phyloP scores from a whole-genome alignment of 257 asterid species.

The Solanum lycopersicoides region DNA sequence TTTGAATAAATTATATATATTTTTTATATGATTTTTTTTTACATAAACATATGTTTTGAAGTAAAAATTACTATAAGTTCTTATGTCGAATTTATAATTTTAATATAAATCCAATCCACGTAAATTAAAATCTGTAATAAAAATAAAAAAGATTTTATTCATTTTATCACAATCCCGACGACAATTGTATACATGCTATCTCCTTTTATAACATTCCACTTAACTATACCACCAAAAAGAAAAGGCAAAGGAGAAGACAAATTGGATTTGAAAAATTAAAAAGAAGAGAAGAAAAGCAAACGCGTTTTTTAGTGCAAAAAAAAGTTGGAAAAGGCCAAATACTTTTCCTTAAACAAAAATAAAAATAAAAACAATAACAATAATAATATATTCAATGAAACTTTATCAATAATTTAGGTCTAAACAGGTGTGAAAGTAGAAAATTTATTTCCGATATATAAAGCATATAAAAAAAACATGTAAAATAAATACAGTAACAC shows the following conservation, averaged over 20 bases:
- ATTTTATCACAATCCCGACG: neutral
- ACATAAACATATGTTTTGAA: neutral
- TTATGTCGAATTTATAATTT: neutral
- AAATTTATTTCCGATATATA: neutral
- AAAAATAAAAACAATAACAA: neutral
- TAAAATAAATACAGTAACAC: neutral
- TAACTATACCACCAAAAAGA: neutral
- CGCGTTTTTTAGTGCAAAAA: neutral
- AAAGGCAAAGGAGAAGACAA: neutral
- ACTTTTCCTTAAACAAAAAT: neutral
- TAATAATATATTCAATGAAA: neutral
- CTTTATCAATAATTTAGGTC: neutral
- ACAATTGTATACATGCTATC: neutral
- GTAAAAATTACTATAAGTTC: neutral
- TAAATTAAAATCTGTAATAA: accelerated
- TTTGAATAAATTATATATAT: neutral
- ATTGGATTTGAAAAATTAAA: neutral
- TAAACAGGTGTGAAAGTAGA: accelerated
- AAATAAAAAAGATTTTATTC: neutral
- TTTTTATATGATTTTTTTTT: neutral
- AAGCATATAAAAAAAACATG: neutral
- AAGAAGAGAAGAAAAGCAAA: neutral
- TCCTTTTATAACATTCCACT: neutral
- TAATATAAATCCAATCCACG: neutral
- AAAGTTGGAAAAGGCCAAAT: neutral